These are phyloP conservation scores for Leccinellum luteum DNA, from an alignment of 768 basidiomycete species.

Conservation along the genomic window DNA sequence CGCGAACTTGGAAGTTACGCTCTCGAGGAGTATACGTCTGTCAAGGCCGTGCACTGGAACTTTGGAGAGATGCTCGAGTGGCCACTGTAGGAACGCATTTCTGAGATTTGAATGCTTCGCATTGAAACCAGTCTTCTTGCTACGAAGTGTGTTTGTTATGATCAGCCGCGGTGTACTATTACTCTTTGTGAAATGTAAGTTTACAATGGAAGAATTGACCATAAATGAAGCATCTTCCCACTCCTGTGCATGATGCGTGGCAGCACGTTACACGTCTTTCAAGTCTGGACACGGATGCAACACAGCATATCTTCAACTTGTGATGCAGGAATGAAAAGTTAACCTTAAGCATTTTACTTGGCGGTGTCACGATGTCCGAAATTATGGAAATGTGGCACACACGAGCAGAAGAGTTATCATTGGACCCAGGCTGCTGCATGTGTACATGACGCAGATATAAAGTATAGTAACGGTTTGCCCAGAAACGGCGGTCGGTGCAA, in stretches of 20 bases:
- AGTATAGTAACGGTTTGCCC: not conserved
- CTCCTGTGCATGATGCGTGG: conserved; percentile 6
- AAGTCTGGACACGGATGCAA: not conserved
- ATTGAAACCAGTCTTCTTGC: not conserved
- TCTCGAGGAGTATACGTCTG: conserved; percentile 78
- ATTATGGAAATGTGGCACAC: conserved; percentile 25
- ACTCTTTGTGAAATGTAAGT: conserved; percentile 15
- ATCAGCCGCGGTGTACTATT: conserved; percentile 7
- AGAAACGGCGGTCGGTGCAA: conserved; percentile 3
- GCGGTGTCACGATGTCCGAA: conserved; percentile 9
- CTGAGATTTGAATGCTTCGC: not conserved
- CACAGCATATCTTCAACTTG: not conserved
- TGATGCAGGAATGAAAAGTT: conserved; percentile 13
- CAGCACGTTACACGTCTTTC: not conserved
- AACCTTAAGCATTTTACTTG: not conserved
- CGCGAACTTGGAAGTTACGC: conserved; percentile 87
- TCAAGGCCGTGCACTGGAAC: conserved; percentile 86
- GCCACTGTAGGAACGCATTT: conserved; percentile 51
- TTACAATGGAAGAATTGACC: conserved; percentile 2
- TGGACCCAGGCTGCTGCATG: not conserved
- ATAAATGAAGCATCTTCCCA: conserved; percentile 12
- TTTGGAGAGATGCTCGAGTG: conserved; percentile 78
- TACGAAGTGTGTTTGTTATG: not conserved
- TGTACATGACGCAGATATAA: not conserved
- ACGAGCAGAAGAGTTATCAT: conserved; percentile 17